Base-by-base conservation (phyloP, 2,329 filamentous ascomycete species). In the Phaeomoniella chlamydospora region DNA sequence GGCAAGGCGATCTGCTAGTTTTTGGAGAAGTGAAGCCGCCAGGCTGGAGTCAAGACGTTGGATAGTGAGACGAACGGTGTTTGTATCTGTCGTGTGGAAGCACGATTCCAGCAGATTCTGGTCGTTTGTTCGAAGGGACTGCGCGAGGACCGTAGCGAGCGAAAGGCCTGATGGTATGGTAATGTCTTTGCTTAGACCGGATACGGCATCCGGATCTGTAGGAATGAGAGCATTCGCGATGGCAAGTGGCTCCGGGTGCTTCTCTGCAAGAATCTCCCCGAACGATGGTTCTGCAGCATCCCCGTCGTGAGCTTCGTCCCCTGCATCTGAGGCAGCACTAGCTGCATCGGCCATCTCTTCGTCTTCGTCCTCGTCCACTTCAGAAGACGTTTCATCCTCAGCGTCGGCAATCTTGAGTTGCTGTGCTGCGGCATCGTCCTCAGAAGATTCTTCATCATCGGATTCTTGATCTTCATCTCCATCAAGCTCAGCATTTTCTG, bases 111-210 rank as follows among this genome's bases (percentile, higher is more conserved):
- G 77, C 36, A 94, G 78, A 43, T 80, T 77, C 42, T 73, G 71
- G 61, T 98, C 90, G 59, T 94, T 90, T 41, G 87, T 94, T 50
- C 80, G 81, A 38, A 98, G 77, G 4, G 90, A 85, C 58, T 96
- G 88, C 11, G 86, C 78, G 40, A 98, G 77, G n/a, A 94, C 85
- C 4, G 85, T 94, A 33, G 82, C 80, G 35, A 98, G 73, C 4
- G 88, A 94, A 40, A 84, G 77, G 40, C 80, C 77, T 10, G 77
- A 77, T 10, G 79, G 80, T 14, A 74, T 54, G 38, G 37, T 64
- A 13, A 80, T 63, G 37, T 61, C 57, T 29, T 62, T 64, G 35
- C 51, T 57, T 26, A 40, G 38, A 18, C 35, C 56, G 31, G 62
- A 55, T 6, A 62, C 51, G 26, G 58, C 54, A 13, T 61, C 52